These are phyloP conservation scores for Pestalotiopsis fici DNA, from an alignment of 2,329 filamentous ascomycete genomes.

Conservation along the genomic window DNA sequence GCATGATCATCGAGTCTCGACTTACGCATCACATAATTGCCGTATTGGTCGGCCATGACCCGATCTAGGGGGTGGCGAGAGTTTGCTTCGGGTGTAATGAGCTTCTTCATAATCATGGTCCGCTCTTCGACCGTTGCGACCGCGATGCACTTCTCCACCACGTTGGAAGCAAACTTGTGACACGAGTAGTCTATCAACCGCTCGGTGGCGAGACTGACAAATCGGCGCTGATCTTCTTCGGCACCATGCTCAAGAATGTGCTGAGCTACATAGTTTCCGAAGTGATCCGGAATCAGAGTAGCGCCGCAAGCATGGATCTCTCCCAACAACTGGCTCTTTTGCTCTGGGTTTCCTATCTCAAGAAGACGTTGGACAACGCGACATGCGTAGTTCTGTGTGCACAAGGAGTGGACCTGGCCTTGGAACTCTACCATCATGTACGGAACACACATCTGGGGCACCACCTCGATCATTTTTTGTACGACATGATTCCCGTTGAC, in stretches of 20 bases:
- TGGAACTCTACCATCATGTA: conserved; percentile 84
- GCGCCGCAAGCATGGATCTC: conserved; percentile 76
- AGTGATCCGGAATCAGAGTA: conserved; percentile 80
- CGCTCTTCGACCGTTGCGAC: conserved; percentile 71
- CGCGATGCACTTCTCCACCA: conserved; percentile 90
- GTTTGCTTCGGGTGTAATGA: conserved; percentile 61
- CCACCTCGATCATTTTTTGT: conserved; percentile 85
- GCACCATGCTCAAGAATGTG: conserved; percentile 83
- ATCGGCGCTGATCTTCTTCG: conserved; percentile 68
- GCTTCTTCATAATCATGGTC: conserved; percentile 64
- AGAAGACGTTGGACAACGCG: conserved; percentile 91
- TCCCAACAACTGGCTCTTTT: conserved; percentile 70
- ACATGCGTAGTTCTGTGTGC: conserved; percentile 83
- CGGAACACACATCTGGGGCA: conserved; percentile 76
- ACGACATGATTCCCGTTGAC: conserved; percentile 96
- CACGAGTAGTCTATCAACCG: conserved; percentile 78
- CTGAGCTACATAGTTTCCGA: conserved; percentile 95
- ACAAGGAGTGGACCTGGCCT: conserved; percentile 72
- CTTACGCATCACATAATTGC: conserved; percentile 97
- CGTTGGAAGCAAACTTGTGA: conserved; percentile 96
- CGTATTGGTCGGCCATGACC: conserved; percentile 88
- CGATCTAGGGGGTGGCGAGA: conserved; percentile 71
- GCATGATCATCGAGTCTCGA: conserved; percentile 23
- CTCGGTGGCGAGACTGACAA: conserved; percentile 73
- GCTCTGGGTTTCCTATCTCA: conserved; percentile 74